These are phyloP conservation scores for Curvularia spicifera DNA, from an alignment of 2,329 filamentous ascomycete genomes.

Conservation along the genomic window DNA sequence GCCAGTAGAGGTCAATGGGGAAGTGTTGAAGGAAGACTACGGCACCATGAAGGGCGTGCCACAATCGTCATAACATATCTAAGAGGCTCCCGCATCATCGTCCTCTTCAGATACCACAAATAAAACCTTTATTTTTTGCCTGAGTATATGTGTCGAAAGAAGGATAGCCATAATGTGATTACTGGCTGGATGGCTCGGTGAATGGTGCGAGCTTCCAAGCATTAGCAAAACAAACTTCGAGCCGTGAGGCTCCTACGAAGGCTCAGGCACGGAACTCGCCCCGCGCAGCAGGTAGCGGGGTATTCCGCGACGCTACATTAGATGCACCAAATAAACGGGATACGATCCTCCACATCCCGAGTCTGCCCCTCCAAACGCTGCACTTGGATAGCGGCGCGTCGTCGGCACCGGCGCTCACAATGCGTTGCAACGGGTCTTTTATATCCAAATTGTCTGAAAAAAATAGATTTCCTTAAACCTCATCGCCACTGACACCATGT, in stretches of 20 bases:
- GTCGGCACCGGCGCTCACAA: constrained; percentile 18
- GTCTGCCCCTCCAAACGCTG: constrained; percentile 15
- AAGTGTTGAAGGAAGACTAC: constrained; percentile 38
- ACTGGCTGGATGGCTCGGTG: background rate
- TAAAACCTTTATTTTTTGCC: background rate
- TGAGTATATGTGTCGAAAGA: background rate
- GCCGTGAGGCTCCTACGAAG: background rate
- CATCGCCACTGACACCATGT: constrained; percentile 25
- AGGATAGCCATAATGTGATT: background rate
- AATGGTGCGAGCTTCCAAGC: background rate
- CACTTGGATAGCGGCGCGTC: constrained; percentile 9
- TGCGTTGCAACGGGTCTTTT: constrained; percentile 21
- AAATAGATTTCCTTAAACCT: background rate
- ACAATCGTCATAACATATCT: constrained; percentile 27
- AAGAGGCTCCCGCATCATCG: background rate
- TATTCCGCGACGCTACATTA: background rate
- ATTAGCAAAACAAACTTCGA: background rate
- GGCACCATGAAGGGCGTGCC: constrained; percentile 42
- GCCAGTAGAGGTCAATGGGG: constrained; percentile 34
- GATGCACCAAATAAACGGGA: background rate
- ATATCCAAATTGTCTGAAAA: constrained; percentile 20
- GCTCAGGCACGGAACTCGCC: background rate
- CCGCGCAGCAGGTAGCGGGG: background rate
- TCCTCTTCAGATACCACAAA: background rate
- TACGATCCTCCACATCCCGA: constrained; percentile 30